A percentile compares a stretch with the other conserved stretches of the same genome.
These are phyloP conservation scores for Clonostachys sp. DNA, from an alignment of 2,329 filamentous ascomycete species.

Conservation along the genomic window DNA sequence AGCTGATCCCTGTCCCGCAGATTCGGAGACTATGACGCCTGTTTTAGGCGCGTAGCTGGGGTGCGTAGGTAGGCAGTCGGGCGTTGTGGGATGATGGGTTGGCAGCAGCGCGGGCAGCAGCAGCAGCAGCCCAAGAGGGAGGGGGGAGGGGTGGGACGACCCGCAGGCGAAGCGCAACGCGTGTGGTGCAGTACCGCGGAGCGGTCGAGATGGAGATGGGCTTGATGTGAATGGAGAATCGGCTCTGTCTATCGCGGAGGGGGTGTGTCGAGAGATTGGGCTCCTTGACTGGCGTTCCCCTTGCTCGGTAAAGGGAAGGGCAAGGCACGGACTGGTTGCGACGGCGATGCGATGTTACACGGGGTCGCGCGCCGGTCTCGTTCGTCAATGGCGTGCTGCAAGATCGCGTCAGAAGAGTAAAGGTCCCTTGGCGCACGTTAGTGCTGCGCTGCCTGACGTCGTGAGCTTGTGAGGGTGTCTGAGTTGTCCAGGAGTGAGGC, in stretches of 20 bases:
- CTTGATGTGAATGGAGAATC: no score
- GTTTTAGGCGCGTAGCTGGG: background rate
- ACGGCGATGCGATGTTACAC: conserved; percentile 9
- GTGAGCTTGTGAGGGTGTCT: no score
- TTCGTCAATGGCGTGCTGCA: conserved; percentile 4
- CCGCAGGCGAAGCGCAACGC: no score
- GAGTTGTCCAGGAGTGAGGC: no score
- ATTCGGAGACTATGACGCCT: conserved; percentile 2
- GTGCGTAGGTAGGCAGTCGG: background rate
- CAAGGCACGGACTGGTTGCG: conserved; percentile 4
- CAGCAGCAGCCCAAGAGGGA: background rate
- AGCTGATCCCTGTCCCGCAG: conserved; percentile 1
- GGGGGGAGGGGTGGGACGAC: conserved; percentile 3
- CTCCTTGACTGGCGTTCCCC: no score
- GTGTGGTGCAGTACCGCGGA: no score
- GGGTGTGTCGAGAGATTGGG: no score
- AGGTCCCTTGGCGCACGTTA: no score
- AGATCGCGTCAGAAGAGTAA: conserved; percentile 3
- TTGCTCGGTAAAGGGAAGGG: background rate
- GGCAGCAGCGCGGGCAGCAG: background rate
- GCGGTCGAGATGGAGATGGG: no score
- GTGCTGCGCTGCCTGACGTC: no score
- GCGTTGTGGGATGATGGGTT: conserved; percentile 1
- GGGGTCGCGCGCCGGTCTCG: conserved; percentile 5
- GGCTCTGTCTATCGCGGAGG: no score